These are phyloP conservation scores for Grosmannia clavigera DNA, from an alignment of 2,329 filamentous ascomycete genomes.

Conservation along the genomic window DNA sequence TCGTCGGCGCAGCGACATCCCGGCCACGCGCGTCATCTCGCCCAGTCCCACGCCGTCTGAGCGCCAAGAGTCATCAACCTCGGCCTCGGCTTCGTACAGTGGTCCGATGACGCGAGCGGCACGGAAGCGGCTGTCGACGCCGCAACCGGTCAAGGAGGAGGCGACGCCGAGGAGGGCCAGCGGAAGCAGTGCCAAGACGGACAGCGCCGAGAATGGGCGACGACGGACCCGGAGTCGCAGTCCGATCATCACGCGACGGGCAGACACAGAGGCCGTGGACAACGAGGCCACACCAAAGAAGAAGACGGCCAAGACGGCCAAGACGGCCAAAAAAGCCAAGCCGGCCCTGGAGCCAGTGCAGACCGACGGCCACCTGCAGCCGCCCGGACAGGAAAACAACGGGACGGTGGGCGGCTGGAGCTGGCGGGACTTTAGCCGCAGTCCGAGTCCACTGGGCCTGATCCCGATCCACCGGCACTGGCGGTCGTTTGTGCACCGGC, in stretches of 20 bases:
- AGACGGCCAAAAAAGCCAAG: conserved; percentile 5
- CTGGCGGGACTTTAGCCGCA: conserved; percentile 82
- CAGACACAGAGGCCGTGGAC: conserved; percentile 20
- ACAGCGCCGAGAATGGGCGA: conserved; percentile 27
- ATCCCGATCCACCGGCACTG: conserved; percentile 94
- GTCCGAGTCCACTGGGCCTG: conserved; percentile 81
- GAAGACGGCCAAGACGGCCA: conserved; percentile 11
- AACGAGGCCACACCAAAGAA: conserved; percentile 30
- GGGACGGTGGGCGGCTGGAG: conserved; percentile 43
- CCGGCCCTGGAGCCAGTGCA: conserved; percentile 4
- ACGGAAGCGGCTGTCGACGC: conserved; percentile 40
- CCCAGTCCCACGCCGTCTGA: conserved; percentile 69
- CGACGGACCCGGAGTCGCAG: conserved; percentile 61
- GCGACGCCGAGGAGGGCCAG: conserved; percentile 13
- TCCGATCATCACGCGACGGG: conserved; percentile 41
- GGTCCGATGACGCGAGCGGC: conserved; percentile 68
- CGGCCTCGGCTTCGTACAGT: conserved; percentile 36
- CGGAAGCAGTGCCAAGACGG: conserved; percentile 7
- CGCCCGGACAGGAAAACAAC: conserved; percentile 32
- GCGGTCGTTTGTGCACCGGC: conserved; percentile 83
- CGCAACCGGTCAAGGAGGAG: conserved; percentile 46
- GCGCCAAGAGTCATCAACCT: conserved; percentile 27
- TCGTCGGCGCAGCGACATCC: conserved; percentile 45
- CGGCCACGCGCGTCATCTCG: conserved; percentile 75
- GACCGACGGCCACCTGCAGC: conserved; percentile 59